Conservation (phyloP, 106 monocot genomes). For the Dendrobium nobile region DNA sequence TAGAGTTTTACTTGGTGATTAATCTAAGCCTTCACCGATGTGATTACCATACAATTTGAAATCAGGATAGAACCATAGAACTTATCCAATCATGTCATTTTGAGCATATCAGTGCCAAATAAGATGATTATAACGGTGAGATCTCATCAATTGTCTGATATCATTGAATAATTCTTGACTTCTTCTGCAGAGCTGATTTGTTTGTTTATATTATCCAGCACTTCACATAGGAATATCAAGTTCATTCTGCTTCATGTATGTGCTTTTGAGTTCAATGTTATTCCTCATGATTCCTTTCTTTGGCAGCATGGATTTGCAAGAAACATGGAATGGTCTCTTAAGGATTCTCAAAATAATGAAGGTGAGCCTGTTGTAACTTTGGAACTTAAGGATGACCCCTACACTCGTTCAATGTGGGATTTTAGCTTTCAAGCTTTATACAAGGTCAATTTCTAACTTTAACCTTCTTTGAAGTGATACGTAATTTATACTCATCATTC, state of each 20-base stretch:
- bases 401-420: conserved; percentile 94
- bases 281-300: neutral
- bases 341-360: conserved; percentile 54
- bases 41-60: conserved; percentile 2
- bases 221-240: neutral
- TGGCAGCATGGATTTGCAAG: conserved; percentile 95
- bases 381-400: conserved; percentile 70
- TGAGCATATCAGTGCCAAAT: neutral
- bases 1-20: neutral
- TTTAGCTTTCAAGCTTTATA: conserved; percentile 87
- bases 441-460: conserved; percentile 38
- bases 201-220: neutral
- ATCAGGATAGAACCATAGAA: neutral
- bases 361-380: conserved; percentile 58
- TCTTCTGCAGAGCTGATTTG: neutral
- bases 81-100: neutral
- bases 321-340: conserved; percentile 86
- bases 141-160: neutral
- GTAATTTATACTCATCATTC: neutral
- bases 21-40: neutral
- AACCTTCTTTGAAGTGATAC: neutral
- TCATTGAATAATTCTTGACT: neutral
- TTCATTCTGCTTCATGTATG: neutral
- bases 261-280: neutral
- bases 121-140: neutral